Percentiles rank a stretch among this genome's conserved stretches.
phyloP scores from a whole-genome alignment of 768 basidiomycete species.

The Leccinellum luteum region DNA sequence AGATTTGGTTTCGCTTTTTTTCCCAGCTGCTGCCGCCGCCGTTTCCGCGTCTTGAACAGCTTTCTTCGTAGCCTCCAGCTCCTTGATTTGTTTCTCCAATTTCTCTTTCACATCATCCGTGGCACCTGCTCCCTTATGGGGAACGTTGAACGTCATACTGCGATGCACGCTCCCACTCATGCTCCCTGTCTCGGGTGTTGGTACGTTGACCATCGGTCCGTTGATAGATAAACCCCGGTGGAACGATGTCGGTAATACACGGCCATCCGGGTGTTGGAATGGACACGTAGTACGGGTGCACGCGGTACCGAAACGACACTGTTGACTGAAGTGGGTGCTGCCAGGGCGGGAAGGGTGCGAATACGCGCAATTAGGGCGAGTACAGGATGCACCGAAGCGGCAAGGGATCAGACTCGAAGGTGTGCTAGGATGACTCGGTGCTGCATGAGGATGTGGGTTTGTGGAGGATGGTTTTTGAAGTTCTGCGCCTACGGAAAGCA shows the following conservation, averaged over 20 bases:
- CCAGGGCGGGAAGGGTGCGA: slow-evolving; percentile 53
- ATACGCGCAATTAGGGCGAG: slow-evolving; percentile 66
- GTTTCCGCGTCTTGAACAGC: slow-evolving; percentile 64
- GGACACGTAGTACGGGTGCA: slow-evolving; percentile 86
- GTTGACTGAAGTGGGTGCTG: slow-evolving; percentile 41
- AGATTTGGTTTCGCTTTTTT: slow-evolving; percentile 55
- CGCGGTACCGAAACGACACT: slow-evolving; percentile 79
- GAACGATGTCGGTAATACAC: slow-evolving; percentile 76
- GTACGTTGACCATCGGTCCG: slow-evolving; percentile 60
- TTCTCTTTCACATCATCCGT: slow-evolving; percentile 44
- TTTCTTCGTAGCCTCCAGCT: slow-evolving; percentile 67
- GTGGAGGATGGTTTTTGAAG: slow-evolving; percentile 37
- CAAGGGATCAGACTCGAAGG: slow-evolving; percentile 44
- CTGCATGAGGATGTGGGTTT: slow-evolving; percentile 32
- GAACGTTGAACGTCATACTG: slow-evolving; percentile 66
- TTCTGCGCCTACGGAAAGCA: slow-evolving; percentile 25
- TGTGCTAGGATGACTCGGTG: slow-evolving; percentile 28
- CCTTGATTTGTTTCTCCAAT: slow-evolving; percentile 53
- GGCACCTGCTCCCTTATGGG: slow-evolving; percentile 20
- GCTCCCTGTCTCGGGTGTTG: slow-evolving; percentile 62
- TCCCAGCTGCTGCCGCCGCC: slow-evolving; percentile 53
- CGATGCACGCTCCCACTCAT: slow-evolving; percentile 67
- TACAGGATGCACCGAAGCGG: slow-evolving; percentile 71
- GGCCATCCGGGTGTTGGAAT: slow-evolving; percentile 90
- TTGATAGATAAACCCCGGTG: slow-evolving; percentile 69